A percentile compares a stretch with the other conserved stretches of the same genome.
Evolutionary conservation across 2,329 filamentous ascomycete genomes (phyloP).

Genomic region (Fusarium gaditjirri): DNA sequence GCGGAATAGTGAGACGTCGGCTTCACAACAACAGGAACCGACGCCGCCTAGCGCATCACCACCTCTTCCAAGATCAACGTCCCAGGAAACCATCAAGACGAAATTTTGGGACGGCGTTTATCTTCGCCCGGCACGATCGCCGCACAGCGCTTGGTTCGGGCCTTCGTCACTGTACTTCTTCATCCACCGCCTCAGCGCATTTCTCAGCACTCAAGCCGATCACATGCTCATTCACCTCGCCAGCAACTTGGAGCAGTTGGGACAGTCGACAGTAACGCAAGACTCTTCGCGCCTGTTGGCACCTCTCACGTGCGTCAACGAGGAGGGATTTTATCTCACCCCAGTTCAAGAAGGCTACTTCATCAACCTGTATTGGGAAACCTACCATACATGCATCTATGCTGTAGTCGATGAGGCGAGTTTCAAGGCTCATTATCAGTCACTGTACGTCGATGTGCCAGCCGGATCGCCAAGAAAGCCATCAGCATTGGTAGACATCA

Average conservation of each 20-base stretch:
- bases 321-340: neutral
- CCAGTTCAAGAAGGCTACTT: slow-evolving; percentile 18
- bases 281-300: slow-evolving; percentile 9
- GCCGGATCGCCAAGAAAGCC: neutral
- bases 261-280: neutral
- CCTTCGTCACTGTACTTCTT: slow-evolving; percentile 22
- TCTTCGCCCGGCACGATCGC: slow-evolving; percentile 3
- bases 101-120: slow-evolving; percentile 15
- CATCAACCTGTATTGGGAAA: slow-evolving; percentile 14
- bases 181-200: slow-evolving; percentile 4
- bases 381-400: slow-evolving; percentile 12
- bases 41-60: slow-evolving; percentile 2
- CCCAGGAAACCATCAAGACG: neutral
- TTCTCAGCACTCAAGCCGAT: slow-evolving; percentile 15
- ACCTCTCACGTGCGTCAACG: neutral
- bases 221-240: slow-evolving; percentile 27
- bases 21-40: neutral
- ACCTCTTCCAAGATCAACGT: neutral
- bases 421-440: slow-evolving; percentile 8
- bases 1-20: fast-evolving
- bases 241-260: neutral
- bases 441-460: neutral
- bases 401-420: neutral
- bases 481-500: slow-evolving; percentile 7
- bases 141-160: slow-evolving; percentile 15